Evolutionary conservation across 257 asterid species (phyloP).

Genomic region (Primulina huaijiensis): DNA sequence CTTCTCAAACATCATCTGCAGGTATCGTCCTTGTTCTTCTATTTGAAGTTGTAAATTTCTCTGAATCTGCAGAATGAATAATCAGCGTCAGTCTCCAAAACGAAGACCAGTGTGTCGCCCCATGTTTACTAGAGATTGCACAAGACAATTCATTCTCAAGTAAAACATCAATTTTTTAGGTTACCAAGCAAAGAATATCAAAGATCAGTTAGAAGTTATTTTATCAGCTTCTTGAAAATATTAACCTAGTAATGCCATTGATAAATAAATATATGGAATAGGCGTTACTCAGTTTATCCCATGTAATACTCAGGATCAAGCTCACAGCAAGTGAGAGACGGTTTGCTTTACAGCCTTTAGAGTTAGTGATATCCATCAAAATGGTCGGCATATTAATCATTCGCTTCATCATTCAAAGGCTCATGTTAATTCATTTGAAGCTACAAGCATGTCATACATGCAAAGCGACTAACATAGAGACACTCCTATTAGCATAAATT

Average conservation of each 20-base stretch:
- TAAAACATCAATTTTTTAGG: no score
- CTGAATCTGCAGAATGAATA: slow-evolving; percentile 58
- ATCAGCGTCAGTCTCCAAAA: neutral
- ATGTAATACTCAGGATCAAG: neutral
- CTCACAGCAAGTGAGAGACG: no score
- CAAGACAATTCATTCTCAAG: no score
- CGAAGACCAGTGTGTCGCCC: neutral
- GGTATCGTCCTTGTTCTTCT: slow-evolving; percentile 81
- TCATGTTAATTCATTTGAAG: neutral
- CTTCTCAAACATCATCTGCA: slow-evolving; percentile 88
- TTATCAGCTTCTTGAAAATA: no score
- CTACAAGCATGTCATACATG: neutral
- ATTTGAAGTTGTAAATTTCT: slow-evolving; percentile 86
- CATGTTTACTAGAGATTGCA: neutral
- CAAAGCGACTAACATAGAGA: neutral
- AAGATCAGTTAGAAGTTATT: no score
- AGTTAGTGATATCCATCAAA: neutral
- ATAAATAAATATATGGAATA: no score
- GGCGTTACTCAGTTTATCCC: neutral
- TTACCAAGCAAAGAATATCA: neutral
- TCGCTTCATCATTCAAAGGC: neutral
- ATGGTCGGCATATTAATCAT: neutral
- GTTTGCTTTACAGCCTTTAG: no score
- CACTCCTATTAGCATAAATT: neutral
- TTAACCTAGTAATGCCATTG: neutral